Conservation (phyloP, 2,329 filamentous ascomycete genomes). For the Epicoccum sorghinum region DNA sequence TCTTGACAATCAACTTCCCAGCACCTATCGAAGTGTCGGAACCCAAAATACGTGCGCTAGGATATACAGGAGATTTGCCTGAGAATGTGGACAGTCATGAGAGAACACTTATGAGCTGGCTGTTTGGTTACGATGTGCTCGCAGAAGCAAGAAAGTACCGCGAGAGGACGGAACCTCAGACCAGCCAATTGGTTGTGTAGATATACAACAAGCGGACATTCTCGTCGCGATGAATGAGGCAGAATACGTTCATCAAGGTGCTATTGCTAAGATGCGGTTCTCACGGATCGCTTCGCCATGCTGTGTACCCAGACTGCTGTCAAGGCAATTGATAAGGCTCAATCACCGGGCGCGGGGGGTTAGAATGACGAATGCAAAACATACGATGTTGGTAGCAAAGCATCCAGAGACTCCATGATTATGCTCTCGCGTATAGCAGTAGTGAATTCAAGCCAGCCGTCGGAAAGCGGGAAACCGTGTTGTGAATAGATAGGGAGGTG, state of each 20-base stretch:
- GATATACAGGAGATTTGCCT: not conserved
- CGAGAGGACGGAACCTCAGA: not conserved
- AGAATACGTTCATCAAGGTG: too few relatives aligned
- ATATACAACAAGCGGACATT: not conserved
- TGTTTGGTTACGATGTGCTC: conserved; percentile 1
- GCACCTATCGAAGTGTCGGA: not conserved
- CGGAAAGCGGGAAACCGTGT: not conserved
- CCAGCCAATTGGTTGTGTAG: not conserved
- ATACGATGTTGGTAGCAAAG: not conserved
- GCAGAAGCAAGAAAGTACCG: not conserved
- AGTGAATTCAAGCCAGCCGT: not conserved
- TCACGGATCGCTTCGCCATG: not conserved
- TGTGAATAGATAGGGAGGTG: not conserved
- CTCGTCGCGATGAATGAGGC: too few relatives aligned
- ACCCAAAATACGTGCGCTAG: not conserved
- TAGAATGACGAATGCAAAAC: not conserved
- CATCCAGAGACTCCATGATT: not conserved
- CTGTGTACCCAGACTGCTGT: conserved; percentile 1
- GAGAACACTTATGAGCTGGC: not conserved
- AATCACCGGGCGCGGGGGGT: not conserved
- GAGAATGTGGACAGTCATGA: conserved; percentile 5
- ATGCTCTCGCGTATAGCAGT: not conserved
- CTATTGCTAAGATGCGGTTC: not conserved
- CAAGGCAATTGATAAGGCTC: conserved; percentile 7
- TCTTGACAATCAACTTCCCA: conserved; percentile 3